Evolutionary conservation across 2,329 filamentous ascomycete species (phyloP), one percentile per base, ranked within the genome.

Genomic region (Emericellopsis cladophorae): DNA sequence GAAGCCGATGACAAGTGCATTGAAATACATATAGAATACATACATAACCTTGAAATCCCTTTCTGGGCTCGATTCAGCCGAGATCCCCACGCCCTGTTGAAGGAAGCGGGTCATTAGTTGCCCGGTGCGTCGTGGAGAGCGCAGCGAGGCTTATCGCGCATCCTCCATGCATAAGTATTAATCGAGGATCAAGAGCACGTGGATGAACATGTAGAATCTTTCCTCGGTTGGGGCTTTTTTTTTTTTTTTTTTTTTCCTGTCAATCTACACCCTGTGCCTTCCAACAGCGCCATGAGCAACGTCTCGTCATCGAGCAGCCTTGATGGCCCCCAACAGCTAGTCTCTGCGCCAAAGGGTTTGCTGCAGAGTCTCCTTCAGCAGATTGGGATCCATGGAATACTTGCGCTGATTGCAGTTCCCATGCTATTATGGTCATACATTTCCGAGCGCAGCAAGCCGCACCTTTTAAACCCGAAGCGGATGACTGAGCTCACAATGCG

Each of bases 401-500:
- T 37, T 14, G 35, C 35, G 9, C 35, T 37, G 16, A 7, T 22
- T 7, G 15, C 35, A 8, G 16, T 37, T 7, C 35, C 35, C 5
- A 37, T 14, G 12, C 16, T 37, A 7, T 7, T 37, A 9, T 37
- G 35, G 35, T 18, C 18, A 14, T 37, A 23, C 16, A 7, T 23
- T 5, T 37, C 35, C 12, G 35, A 37, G 35, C 35, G n/a, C 35
- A 29, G 37, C n/a, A 31, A 39, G n/a, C 38, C 31, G 7, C 38
- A 24, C 8, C 26, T 40, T 5, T 7, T 42, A 14, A 42, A 42
- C 26, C 40, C 40, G 6, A 42, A 33, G 18, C n/a, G 24, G 9
- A 16, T 42, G 11, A 23, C 14, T 10, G 40, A 42, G 36, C 36
- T 42, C 40, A 38, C 40, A 14, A 18, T 32, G 12, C 40, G 40